Conservation (phyloP, 1,139 yeast species). For the Candida tetrigidarum region DNA sequence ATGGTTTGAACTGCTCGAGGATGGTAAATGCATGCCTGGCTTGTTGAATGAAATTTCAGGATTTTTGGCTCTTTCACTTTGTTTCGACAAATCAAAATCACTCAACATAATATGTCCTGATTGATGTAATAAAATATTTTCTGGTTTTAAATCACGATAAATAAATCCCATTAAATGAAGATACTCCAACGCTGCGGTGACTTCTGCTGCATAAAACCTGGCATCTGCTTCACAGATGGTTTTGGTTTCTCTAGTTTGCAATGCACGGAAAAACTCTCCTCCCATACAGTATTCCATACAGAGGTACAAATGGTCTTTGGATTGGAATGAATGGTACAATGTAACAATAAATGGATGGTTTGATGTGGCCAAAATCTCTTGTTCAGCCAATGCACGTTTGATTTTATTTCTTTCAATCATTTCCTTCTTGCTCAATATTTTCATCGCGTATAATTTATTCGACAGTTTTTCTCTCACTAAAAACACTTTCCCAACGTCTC, state of each 20-base stretch:
- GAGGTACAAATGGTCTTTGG: conserved; percentile 87
- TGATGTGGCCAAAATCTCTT: conserved; percentile 92
- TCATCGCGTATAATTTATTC: conserved; percentile 86
- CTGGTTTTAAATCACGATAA: conserved; percentile 94
- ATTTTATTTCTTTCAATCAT: conserved; percentile 96
- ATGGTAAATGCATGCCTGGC: conserved; percentile 19
- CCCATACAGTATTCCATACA: conserved; percentile 99
- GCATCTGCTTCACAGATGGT: conserved; percentile 91
- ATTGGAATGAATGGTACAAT: conserved; percentile 93
- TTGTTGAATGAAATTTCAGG: conserved; percentile 49
- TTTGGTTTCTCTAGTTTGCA: conserved; percentile 88
- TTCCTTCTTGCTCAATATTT: conserved; percentile 85
- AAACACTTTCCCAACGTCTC: conserved; percentile 97
- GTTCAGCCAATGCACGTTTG: conserved; percentile 94
- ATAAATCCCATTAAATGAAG: conserved; percentile 96
- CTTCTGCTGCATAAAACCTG: conserved; percentile 94
- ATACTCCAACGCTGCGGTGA: conserved; percentile 95
- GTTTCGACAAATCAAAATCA: conserved; percentile 95
- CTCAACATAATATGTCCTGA: conserved; percentile 98
- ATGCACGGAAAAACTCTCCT: conserved; percentile 96
- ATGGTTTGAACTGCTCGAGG: conserved; percentile 25
- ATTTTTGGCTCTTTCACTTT: conserved; percentile 68
- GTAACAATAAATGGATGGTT: conserved; percentile 98
- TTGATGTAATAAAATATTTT: conserved; percentile 88
- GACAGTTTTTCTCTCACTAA: conserved; percentile 82